Base-by-base conservation (phyloP, 257 asterid species). In the Ajuga chamaepitys region DNA sequence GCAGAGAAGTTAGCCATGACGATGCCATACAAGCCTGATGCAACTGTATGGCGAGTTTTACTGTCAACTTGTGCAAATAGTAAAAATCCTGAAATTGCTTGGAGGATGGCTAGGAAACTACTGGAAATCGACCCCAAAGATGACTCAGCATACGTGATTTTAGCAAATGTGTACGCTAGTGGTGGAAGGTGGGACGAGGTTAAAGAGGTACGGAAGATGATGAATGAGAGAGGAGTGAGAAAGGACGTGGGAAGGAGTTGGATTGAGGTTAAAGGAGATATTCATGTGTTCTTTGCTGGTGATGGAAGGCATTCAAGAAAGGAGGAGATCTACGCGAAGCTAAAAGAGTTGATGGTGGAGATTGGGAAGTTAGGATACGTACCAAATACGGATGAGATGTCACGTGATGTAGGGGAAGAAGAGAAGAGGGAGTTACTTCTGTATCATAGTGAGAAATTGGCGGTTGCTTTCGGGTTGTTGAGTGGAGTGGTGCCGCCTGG, bases 71-170 rank as follows among this genome's bases (percentile, higher is more conserved):
- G 77, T 56, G 80, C 75, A 13, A 70, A 67, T 46, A 61, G 70
- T 9, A 66, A 55, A 17, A 70, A 89, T 1, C 47, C 70, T 13
- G 50, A 68, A n/a, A 20, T 78, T 44, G 90, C 86, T 2, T 72
- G 75, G 80, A 83, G 81, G 68, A 83, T 87, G 89, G 66, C 85
- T 24, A 71, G 74, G 70, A 86, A 74, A 68, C 66, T 92, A 75
- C 64, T 81, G 74, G 81, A 82, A 53, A 83, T 88, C 5, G 60
- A 85, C 69, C 91, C 93, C 0, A 70, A 63, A 3, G 95, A 88
- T n/a, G 95, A 85, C 64, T 88, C 97, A 1, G 95, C 98, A 9
- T 85, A 80, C n/a, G 83, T 89, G 63, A 83, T 92, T 13, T 57
- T 83, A 32, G 86, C 93, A 4, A 92, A 86, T 50, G 85, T 72